These are phyloP conservation scores for Cytidiella melzeri DNA, from an alignment of 768 basidiomycete genomes.

Conservation along the genomic window DNA sequence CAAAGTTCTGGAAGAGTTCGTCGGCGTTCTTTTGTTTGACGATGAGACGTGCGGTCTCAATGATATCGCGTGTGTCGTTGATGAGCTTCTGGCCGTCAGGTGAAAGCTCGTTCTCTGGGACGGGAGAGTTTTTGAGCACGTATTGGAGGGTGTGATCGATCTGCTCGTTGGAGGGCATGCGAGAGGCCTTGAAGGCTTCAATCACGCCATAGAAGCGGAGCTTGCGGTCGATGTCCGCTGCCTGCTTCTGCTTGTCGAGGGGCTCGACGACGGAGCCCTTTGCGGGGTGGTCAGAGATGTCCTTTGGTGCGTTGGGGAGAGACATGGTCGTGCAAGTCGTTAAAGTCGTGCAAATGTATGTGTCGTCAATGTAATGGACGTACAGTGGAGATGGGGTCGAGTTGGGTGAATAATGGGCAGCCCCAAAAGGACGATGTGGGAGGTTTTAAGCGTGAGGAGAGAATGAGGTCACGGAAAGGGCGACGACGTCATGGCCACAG, in stretches of 20 bases:
- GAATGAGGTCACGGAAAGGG: no score
- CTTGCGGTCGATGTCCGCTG: conserved; percentile 80
- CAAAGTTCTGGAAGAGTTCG: conserved; percentile 87
- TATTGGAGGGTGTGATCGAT: conserved; percentile 70
- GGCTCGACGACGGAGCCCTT: conserved; percentile 61
- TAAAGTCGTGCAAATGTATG: neutral
- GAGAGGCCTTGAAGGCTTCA: conserved; percentile 73
- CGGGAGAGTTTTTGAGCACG: conserved; percentile 49
- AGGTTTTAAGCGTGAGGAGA: no score
- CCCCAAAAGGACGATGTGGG: no score
- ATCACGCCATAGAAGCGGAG: conserved; percentile 77
- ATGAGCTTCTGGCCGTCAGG: conserved; percentile 72
- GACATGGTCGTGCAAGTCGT: conserved; percentile 42
- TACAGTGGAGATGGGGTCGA: no score
- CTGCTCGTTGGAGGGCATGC: conserved; percentile 75
- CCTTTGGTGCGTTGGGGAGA: conserved; percentile 54
- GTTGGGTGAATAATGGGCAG: no score
- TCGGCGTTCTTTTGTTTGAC: conserved; percentile 84
- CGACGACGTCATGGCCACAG: no score
- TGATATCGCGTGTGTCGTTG: conserved; percentile 71
- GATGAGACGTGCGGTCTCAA: conserved; percentile 65
- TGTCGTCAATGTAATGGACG: no score
- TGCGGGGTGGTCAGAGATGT: conserved; percentile 52
- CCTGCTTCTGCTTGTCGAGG: conserved; percentile 50
- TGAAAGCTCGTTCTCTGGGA: conserved; percentile 63